Evolutionary conservation across 1,284 basidiomycete genomes (phyloP).

Genomic region (Porodaedalea pini): DNA sequence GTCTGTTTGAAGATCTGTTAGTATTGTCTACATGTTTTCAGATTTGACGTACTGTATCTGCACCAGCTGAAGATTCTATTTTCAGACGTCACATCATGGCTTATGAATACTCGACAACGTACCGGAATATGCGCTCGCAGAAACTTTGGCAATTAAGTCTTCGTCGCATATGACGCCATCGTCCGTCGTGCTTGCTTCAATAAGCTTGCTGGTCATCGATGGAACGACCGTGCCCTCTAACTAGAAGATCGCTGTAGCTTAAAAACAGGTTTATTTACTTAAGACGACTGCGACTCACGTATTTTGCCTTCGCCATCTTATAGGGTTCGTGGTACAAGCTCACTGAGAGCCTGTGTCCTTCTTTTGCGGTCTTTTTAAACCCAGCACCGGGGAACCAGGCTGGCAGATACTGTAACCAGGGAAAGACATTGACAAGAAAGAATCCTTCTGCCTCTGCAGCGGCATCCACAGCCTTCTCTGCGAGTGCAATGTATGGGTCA

Average conservation of each 20-base stretch:
- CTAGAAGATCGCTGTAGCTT: constrained; percentile 9
- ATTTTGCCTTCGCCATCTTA: constrained; percentile 13
- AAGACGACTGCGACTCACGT: not conserved
- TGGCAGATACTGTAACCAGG: constrained; percentile 14
- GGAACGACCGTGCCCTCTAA: constrained; percentile 6
- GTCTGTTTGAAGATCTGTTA: not conserved
- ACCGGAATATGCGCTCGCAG: constrained; percentile 9
- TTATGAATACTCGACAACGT: not conserved
- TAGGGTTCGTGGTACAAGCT: constrained; percentile 10
- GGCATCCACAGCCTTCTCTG: constrained; percentile 7
- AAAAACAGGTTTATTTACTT: not conserved
- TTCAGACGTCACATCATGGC: no score
- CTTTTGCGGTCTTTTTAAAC: constrained; percentile 50
- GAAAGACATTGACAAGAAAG: constrained; percentile 15
- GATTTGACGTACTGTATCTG: not conserved
- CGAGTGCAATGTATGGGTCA: constrained; percentile 21
- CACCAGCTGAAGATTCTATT: not conserved
- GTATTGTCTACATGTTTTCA: not conserved
- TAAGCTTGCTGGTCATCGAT: constrained; percentile 16
- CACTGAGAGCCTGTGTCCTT: constrained; percentile 35
- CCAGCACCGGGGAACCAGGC: constrained; percentile 19
- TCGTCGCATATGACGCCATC: constrained; percentile 10
- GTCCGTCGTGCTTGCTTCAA: constrained; percentile 4
- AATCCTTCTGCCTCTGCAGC: constrained; percentile 12
- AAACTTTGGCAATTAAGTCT: not conserved